Base-by-base conservation (phyloP, 1,139 yeast genomes). In the Sugiyamaella grinbergsii region DNA sequence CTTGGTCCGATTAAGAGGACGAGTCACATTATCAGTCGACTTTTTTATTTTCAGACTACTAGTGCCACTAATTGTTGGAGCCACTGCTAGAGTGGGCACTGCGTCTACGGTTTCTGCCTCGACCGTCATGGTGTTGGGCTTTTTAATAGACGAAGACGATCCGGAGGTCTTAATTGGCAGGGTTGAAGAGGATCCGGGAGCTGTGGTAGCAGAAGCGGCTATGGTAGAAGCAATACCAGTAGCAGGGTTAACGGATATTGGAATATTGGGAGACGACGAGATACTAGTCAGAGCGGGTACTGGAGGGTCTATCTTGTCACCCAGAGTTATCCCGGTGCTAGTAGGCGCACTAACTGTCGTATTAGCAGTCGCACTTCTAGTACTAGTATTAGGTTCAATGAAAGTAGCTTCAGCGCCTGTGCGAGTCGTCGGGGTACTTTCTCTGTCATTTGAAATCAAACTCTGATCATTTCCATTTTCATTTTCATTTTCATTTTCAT, bases 71-170 rank as follows among this genome's bases (percentile, higher is more conserved):
- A 43, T 60, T 5, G 60, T 60, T 3, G 64, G 55, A 2, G 64
- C 58, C 8, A 68, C 68, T 1, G 67, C 66, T 26, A 68, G 57
- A 3, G 69, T 60, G 15, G 72, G 70, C 1, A 68, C 70, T 1
- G 71, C 71, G 1, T 69, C 56, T 7, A 72, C 76, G 0, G 75
- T 72, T 55, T 72, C 76, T 0, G 74, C 72, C 55, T 72, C 76
- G 16, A 72, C 76, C 4, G 72, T 70, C 71, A 70, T 67, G 43
- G 62, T 59, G 28, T 60, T 46, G 13, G 47, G 50, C 19, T 50
- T 52, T 5, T 50, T 45, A n/a, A 42, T 42, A 3, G 47, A 42
- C 4, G 47, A 28, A 16, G 47, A 22, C 4, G 45, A 41, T 24
- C 20, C 41, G 24, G 47, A 37, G 4, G 41, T 8, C 18, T 43